Conservation (phyloP, 2,329 filamentous ascomycete species). For the Phyllosticta citribraziliensis region DNA sequence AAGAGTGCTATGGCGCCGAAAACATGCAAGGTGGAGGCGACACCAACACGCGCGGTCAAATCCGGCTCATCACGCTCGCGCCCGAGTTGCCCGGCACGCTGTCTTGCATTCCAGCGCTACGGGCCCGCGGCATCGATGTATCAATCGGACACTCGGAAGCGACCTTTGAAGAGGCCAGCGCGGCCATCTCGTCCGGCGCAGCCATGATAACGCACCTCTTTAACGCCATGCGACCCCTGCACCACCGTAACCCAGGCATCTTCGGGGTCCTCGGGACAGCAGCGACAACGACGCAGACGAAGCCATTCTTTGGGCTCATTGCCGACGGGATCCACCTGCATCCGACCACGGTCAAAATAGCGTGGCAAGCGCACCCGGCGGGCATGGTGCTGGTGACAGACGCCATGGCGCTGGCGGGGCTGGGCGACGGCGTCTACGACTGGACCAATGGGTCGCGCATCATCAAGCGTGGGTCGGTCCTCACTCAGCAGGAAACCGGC, state of each 20-base stretch:
- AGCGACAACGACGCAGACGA: conserved; percentile 20
- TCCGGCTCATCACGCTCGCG: conserved; percentile 79
- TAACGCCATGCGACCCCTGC: conserved; percentile 85
- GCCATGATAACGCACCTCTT: conserved; percentile 90
- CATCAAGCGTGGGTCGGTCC: conserved; percentile 59
- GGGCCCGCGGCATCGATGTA: conserved; percentile 57
- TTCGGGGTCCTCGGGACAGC: conserved; percentile 67
- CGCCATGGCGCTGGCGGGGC: conserved; percentile 77
- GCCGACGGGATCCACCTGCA: conserved; percentile 86
- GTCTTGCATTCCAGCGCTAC: conserved; percentile 57
- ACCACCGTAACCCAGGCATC: conserved; percentile 83
- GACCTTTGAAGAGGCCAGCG: conserved; percentile 70
- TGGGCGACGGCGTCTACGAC: conserved; percentile 73
- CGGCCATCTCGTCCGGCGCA: conserved; percentile 62
- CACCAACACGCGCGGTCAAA: conserved; percentile 28
- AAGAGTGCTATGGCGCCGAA: conserved; percentile 59
- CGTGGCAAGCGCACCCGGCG: conserved; percentile 73
- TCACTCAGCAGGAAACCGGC: conserved; percentile 68
- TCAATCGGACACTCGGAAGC: conserved; percentile 82
- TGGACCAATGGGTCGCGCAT: conserved; percentile 68
- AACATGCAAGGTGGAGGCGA: conserved; percentile 45
- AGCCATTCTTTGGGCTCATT: conserved; percentile 82
- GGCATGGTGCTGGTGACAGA: conserved; percentile 87
- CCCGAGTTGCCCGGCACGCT: conserved; percentile 67
- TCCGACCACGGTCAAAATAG: conserved; percentile 79